Conservation (phyloP, 139 green algal genomes). For the Yamagishiella unicocca region DNA sequence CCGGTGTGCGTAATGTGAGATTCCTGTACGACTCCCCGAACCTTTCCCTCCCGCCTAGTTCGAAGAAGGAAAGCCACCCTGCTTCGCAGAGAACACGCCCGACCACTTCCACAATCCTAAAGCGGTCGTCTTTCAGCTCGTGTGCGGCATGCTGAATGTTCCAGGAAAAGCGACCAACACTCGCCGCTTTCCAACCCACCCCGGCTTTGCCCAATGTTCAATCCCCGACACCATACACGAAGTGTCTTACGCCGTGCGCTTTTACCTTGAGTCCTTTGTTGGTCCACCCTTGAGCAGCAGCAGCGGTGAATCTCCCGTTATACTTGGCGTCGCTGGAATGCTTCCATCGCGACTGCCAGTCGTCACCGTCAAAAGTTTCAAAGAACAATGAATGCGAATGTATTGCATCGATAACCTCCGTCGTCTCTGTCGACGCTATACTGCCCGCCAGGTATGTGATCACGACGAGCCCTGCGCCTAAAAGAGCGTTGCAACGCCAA, state of each 20-base stretch:
- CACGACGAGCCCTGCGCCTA: background rate
- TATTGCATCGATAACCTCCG: background rate
- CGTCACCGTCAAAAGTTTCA: slow-evolving; percentile 14
- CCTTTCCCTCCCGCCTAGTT: too few relatives aligned
- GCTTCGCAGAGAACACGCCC: background rate
- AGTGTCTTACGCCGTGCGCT: background rate
- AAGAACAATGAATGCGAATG: slow-evolving; percentile 10
- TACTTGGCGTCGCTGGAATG: slow-evolving; percentile 60
- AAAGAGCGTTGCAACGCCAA: background rate
- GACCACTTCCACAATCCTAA: too few relatives aligned
- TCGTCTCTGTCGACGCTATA: background rate
- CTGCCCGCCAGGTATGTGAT: background rate
- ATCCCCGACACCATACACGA: background rate
- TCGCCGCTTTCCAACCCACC: too few relatives aligned
- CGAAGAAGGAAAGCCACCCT: too few relatives aligned
- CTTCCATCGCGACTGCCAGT: slow-evolving; percentile 54
- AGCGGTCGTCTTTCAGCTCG: too few relatives aligned
- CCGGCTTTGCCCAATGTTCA: background rate
- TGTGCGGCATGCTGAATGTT: too few relatives aligned
- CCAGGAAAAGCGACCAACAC: too few relatives aligned
- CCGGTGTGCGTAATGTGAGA: too few relatives aligned
- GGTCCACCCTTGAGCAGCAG: background rate
- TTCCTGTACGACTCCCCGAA: too few relatives aligned
- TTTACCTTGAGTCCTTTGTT: slow-evolving; percentile 53
- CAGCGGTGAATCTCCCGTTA: slow-evolving; percentile 53